These are phyloP conservation scores for Strigomonas oncopelti DNA, from an alignment of 208 protist genomes.

Conservation along the genomic window DNA sequence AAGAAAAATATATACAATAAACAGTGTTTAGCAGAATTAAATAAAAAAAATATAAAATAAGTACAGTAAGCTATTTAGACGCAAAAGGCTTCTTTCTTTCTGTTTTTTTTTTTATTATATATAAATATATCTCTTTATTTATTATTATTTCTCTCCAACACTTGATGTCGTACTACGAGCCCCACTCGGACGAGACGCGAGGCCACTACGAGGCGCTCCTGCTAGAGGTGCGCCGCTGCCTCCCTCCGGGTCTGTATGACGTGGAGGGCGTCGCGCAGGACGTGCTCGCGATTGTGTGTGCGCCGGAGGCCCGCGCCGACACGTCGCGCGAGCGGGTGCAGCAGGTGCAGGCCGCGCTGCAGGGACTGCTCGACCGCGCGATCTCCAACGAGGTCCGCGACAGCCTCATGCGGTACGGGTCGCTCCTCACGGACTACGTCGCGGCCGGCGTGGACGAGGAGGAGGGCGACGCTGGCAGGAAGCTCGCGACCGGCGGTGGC, in stretches of 20 bases:
- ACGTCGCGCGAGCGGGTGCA: slow-evolving; percentile 21
- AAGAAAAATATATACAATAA: slow-evolving; percentile 4
- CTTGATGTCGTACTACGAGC: slow-evolving; percentile 36
- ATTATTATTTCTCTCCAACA: not conserved
- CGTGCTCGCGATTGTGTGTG: slow-evolving; percentile 66
- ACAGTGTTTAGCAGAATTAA: slow-evolving; percentile 4
- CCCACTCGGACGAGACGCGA: slow-evolving; percentile 67
- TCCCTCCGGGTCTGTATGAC: slow-evolving; percentile 69
- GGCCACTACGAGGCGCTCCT: slow-evolving; percentile 81
- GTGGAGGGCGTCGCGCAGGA: slow-evolving; percentile 78
- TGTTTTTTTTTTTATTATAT: slow-evolving; percentile 2
- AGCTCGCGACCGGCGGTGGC: slow-evolving; percentile 6
- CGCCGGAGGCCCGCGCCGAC: not conserved
- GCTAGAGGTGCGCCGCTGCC: slow-evolving; percentile 67
- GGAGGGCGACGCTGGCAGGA: not conserved
- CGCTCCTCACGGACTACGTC: slow-evolving; percentile 84
- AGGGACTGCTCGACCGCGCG: slow-evolving; percentile 62
- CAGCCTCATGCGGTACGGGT: slow-evolving; percentile 64
- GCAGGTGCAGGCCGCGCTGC: slow-evolving; percentile 52
- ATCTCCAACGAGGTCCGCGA: slow-evolving; percentile 63
- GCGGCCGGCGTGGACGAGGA: slow-evolving; percentile 15
- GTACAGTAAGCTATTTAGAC: not conserved
- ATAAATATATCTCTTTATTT: not conserved
- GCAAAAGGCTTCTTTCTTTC: not conserved
- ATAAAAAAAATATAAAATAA: slow-evolving; percentile 2